Base-by-base conservation (phyloP, 176 grass and related monocot species). In the Alloteropsis semialata region DNA sequence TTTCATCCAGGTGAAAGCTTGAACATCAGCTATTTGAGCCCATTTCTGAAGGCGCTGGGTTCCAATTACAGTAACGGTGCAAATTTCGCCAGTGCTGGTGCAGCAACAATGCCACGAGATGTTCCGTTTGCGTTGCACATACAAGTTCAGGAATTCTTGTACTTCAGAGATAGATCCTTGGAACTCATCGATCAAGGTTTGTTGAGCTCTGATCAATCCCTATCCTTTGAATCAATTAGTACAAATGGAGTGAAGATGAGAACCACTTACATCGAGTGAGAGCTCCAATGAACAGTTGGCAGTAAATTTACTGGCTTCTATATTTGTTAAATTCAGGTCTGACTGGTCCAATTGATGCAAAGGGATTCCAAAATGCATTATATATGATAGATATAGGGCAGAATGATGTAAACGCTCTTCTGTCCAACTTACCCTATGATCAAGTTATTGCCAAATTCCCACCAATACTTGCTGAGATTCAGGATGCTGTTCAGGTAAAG, bases 311-410 rank as follows among this genome's bases (percentile, higher is more conserved):
- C 37, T 80, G 43, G 14, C 19, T 27, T 84, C 6, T 79, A 3
- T 28, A 13, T 41, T 70, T 83, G 38, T 75, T 27, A 57, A 81
- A 82, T 41, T 18, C 79, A 97, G 94, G 88, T 25, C 33, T 54
- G n/a, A 79, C 55, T 38, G 94, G 74, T 74, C 85, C 87, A 72
- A 33, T 87, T 5, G 67, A 61, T 59, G 82, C 69, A 55, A 48
- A 90, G 55, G 87, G 81, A 34, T 97, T 97, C 62, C 72, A 65
- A 41, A 90, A 88, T 72, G 94, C 92, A 14, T 62, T 97, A 16
- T 97, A 97, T 78, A 88, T 72, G 49, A 90, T 97, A 71, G 94
- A 97, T 66, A 97, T 97, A 73, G 92, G 94, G 60, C 89, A 97
- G 77, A 97, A 94, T 27, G 94, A 94, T 92, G 55, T 97, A 22